These are phyloP conservation scores for Solanum commersonii DNA, from an alignment of 257 asterid species.

Conservation along the genomic window DNA sequence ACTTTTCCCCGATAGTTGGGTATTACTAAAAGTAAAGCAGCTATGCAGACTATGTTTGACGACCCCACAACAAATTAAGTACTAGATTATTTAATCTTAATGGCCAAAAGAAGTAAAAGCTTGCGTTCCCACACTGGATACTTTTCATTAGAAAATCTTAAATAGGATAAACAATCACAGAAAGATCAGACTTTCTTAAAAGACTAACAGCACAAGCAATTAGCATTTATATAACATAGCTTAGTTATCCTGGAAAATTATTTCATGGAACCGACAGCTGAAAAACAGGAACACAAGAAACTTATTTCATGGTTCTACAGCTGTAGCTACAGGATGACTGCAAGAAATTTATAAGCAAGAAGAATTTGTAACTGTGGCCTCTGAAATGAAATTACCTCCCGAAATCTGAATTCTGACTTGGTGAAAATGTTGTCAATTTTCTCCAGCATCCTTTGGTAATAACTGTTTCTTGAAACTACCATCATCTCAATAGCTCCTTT, in stretches of 20 bases:
- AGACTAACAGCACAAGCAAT: neutral
- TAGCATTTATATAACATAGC: neutral
- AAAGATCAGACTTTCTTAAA: neutral
- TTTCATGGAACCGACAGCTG: neutral
- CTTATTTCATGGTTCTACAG: neutral
- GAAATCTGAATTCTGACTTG: constrained; percentile 51
- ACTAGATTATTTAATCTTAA: neutral
- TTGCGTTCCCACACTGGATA: neutral
- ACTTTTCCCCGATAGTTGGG: neutral
- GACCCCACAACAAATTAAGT: neutral
- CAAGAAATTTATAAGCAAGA: neutral
- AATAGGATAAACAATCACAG: neutral
- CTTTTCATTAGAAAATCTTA: neutral
- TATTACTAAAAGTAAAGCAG: neutral
- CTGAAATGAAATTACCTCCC: constrained; percentile 38
- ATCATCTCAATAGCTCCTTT: constrained; percentile 50
- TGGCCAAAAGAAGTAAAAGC: neutral
- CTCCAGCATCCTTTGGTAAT: constrained; percentile 65
- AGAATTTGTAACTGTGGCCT: neutral
- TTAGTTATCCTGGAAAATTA: neutral
- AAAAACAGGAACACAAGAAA: neutral
- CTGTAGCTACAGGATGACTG: neutral
- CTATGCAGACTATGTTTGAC: neutral
- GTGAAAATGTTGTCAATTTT: constrained; percentile 45
- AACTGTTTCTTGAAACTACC: constrained; percentile 50